Evolutionary conservation across 2,329 filamentous ascomycete genomes (phyloP), one percentile per base, ranked within the genome.

Genomic region (Magnaporthales sp.): DNA sequence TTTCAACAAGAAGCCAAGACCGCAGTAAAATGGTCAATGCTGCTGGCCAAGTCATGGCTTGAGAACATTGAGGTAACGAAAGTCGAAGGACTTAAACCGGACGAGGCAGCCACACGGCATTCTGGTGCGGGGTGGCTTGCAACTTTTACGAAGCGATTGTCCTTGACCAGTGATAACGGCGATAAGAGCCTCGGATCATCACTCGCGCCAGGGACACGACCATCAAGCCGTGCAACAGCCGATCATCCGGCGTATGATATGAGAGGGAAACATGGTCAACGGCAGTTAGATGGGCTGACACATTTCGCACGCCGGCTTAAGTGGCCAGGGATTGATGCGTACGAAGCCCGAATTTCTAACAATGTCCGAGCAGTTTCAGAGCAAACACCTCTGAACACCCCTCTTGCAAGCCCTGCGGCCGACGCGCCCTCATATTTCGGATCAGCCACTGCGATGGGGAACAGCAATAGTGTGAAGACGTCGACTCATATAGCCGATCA

Each of bases 21-120:
- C 13, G 83, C 84, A n/a, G 86, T 90, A 24, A 87, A 85, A 71
- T 90, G 88, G 88, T 89, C 88, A 4, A 76, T 90, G 54, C 78
- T 89, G 56, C 79, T 90, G 32, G 88, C 88, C 19, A 80, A 86
- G 29, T 81, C 82, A 60, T 90, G 88, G 87, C 80, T 90, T n/a
- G 85, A 89, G 69, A 90, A 90, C 68, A 87, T 90, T 31, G 81
- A 83, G 9, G 78, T 90, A 27, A 80, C 82, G 65, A 83, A 80
- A 69, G 75, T 78, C 24, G 77, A 80, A 63, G 70, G 73, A 19
- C 70, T 66, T 67, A 70, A 61, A 66, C 66, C 58, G 60, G 69
- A 30, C 61, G 75, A 79, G 29, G 77, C 79, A 64, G 70, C 74
- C n/a, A 70, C 68, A 67, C 72, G 66, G 32, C 72, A 70, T 75